Percentiles rank a stretch among this genome's conserved stretches.
Evolutionary conservation across 768 basidiomycete genomes (phyloP).

Genomic region (Mycena chlorophos): DNA sequence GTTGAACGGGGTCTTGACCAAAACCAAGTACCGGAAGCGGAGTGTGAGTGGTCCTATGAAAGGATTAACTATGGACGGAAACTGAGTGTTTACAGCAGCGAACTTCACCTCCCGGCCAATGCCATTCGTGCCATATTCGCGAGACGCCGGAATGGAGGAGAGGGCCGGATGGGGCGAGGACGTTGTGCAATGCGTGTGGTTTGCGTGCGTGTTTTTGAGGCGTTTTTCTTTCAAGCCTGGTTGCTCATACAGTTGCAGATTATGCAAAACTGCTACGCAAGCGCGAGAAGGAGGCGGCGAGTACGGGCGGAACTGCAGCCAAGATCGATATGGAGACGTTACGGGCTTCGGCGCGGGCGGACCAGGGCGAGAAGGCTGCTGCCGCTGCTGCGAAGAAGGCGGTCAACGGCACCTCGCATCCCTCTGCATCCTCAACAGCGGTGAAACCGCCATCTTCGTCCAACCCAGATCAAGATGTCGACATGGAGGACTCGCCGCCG

Average conservation of each 20-base stretch:
- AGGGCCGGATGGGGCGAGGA: conserved; percentile 81
- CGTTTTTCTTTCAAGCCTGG: not conserved
- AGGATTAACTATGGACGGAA: conserved; percentile 1
- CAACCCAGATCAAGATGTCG: not conserved
- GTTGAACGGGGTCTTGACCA: conserved; percentile 47
- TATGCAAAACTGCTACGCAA: conserved; percentile 84
- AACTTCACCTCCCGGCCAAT: conserved; percentile 83
- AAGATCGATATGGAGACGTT: conserved; percentile 73
- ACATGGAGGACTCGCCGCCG: not conserved
- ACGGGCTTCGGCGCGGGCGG: conserved; percentile 66
- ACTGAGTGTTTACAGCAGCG: conserved; percentile 46
- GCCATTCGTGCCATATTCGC: conserved; percentile 83
- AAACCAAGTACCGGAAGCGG: conserved; percentile 82
- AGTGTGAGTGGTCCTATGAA: conserved; percentile 57
- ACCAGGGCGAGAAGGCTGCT: conserved; percentile 29
- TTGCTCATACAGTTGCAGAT: conserved; percentile 46
- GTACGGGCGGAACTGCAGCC: conserved; percentile 54
- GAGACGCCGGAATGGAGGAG: conserved; percentile 90
- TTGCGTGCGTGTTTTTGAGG: conserved; percentile 61
- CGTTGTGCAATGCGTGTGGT: conserved; percentile 84
- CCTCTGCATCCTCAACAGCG: not conserved
- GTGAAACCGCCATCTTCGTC: not conserved
- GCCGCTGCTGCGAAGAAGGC: conserved; percentile 32
- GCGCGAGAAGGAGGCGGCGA: conserved; percentile 59
- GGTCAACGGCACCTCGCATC: conserved; percentile 26